A percentile compares a stretch with the other conserved stretches of the same genome.
phyloP scores from a whole-genome alignment of 192 early-diverging fungal species.

The Martensiomyces pterosporus region DNA sequence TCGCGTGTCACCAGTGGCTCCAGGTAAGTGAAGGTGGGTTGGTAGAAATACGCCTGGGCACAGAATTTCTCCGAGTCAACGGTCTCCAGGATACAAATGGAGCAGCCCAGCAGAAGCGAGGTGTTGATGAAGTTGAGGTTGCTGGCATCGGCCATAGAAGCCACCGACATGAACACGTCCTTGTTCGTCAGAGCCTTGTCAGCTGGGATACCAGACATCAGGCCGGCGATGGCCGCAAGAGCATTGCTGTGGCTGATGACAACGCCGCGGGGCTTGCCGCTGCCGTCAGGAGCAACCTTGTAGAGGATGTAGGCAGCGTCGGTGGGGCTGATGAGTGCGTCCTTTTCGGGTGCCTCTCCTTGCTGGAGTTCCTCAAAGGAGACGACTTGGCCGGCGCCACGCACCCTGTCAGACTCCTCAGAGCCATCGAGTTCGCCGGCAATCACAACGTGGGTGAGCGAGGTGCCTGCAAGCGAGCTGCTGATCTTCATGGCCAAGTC shows the following conservation, averaged over 20 bases:
- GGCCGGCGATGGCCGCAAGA: slow-evolving; percentile 26
- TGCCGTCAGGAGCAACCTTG: not conserved
- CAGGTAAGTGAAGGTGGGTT: slow-evolving; percentile 37
- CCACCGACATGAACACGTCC: slow-evolving; percentile 33
- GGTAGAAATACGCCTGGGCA: slow-evolving; percentile 24
- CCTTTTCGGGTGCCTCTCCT: slow-evolving; percentile 9
- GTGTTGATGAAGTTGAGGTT: slow-evolving; percentile 37
- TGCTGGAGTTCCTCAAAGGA: slow-evolving; percentile 27
- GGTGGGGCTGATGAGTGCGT: slow-evolving; percentile 14
- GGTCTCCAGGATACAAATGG: slow-evolving; percentile 32
- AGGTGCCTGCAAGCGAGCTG: slow-evolving; percentile 1
- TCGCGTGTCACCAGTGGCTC: slow-evolving; percentile 28
- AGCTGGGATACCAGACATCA: slow-evolving; percentile 22
- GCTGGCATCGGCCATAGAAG: slow-evolving; percentile 21
- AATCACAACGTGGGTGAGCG: slow-evolving; percentile 12
- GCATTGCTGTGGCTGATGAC: slow-evolving; percentile 41
- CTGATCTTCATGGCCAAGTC: slow-evolving; percentile 12
- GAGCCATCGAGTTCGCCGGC: slow-evolving; percentile 24
- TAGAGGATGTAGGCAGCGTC: slow-evolving; percentile 40
- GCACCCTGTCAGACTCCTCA: slow-evolving; percentile 7
- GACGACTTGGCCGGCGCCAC: slow-evolving; percentile 4
- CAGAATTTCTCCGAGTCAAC: slow-evolving; percentile 34
- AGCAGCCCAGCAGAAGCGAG: slow-evolving; percentile 25
- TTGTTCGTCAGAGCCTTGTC: slow-evolving; percentile 16
- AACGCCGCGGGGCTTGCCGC: slow-evolving; percentile 13